Percentiles rank a stretch among this genome's conserved stretches.
phyloP scores from a whole-genome alignment of 2,329 filamentous ascomycete genomes.

The Colletotrichum tabaci region DNA sequence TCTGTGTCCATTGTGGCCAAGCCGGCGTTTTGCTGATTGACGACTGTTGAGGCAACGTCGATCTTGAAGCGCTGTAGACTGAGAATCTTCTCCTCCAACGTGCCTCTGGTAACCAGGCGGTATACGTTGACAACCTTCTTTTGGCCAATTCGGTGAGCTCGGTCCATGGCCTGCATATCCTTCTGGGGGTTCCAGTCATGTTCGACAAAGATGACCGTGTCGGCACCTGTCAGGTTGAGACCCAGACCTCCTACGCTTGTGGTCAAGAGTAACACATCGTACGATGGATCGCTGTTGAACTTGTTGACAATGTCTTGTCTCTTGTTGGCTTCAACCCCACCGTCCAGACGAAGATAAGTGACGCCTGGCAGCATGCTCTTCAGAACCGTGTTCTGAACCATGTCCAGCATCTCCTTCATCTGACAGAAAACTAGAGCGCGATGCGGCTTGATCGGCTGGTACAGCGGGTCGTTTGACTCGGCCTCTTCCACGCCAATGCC shows the following conservation, averaged over 20 bases:
- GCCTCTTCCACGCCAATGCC: conserved; percentile 87
- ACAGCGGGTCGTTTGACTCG: conserved; percentile 72
- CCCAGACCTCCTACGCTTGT: conserved; percentile 96
- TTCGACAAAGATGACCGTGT: conserved; percentile 99
- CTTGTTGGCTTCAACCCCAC: conserved; percentile 91
- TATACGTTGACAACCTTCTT: conserved; percentile 99
- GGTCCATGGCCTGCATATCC: conserved; percentile 98
- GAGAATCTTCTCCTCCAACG: conserved; percentile 97
- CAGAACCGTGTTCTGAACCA: conserved; percentile 95
- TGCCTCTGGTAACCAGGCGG: conserved; percentile 94
- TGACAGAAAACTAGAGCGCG: conserved; percentile 98
- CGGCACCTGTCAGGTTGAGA: conserved; percentile 94
- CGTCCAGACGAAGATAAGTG: conserved; percentile 94
- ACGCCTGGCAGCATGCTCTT: conserved; percentile 93
- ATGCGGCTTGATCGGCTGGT: conserved; percentile 93
- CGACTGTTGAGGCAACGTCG: conserved; percentile 96
- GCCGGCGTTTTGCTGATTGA: conserved; percentile 98
- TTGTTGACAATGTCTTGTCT: conserved; percentile 98
- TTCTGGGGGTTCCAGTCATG: conserved; percentile 99
- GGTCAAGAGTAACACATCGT: conserved; percentile 93
- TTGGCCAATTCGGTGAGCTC: conserved; percentile 96
- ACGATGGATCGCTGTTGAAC: conserved; percentile 97
- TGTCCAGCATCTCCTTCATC: conserved; percentile 99
- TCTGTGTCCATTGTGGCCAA: conserved; percentile 97
- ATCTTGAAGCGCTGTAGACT: conserved; percentile 99